A percentile compares a stretch with the other conserved stretches of the same genome.
phyloP scores from a whole-genome alignment of 208 protist species.

The Acanthamoeba sp. region DNA sequence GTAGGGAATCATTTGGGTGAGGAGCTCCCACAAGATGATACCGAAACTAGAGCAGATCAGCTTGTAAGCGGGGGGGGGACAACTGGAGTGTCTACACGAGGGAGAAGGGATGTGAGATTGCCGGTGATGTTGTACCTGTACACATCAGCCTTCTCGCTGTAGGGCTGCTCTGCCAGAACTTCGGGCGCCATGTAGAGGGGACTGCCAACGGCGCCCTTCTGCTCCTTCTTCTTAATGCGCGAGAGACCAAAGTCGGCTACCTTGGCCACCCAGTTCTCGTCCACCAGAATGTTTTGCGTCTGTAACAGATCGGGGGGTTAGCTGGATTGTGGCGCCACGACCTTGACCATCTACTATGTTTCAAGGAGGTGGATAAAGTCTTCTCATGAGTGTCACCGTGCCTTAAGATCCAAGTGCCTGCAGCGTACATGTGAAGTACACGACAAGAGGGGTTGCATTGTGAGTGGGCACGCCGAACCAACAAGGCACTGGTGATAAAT shows the following conservation, averaged over 20 bases:
- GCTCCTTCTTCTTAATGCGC: conserved; percentile 61
- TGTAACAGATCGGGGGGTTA: too few relatives aligned
- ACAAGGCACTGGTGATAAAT: neutral
- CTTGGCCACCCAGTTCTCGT: conserved; percentile 76
- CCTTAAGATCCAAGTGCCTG: conserved; percentile 72
- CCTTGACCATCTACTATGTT: too few relatives aligned
- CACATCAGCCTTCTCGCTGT: conserved; percentile 74
- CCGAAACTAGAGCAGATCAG: conserved; percentile 67
- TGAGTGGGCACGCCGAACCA: neutral
- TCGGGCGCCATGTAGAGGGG: conserved; percentile 75
- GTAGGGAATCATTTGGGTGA: conserved; percentile 75
- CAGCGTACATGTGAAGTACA: neutral
- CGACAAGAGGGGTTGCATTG: too few relatives aligned
- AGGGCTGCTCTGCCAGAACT: conserved; percentile 64
- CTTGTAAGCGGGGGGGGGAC: neutral
- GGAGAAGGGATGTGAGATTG: neutral
- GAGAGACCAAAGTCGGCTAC: conserved; percentile 75
- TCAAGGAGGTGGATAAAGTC: too few relatives aligned
- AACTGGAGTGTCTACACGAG: neutral
- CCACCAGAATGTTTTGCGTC: conserved; percentile 71
- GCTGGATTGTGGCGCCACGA: too few relatives aligned
- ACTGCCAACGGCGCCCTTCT: conserved; percentile 24
- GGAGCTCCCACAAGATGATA: conserved; percentile 76
- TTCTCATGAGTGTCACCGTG: too few relatives aligned
- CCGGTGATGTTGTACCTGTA: conserved; percentile 60